Evolutionary conservation across 1,139 yeast genomes (phyloP).

Genomic region (Saccharomycopsis hybrid): DNA sequence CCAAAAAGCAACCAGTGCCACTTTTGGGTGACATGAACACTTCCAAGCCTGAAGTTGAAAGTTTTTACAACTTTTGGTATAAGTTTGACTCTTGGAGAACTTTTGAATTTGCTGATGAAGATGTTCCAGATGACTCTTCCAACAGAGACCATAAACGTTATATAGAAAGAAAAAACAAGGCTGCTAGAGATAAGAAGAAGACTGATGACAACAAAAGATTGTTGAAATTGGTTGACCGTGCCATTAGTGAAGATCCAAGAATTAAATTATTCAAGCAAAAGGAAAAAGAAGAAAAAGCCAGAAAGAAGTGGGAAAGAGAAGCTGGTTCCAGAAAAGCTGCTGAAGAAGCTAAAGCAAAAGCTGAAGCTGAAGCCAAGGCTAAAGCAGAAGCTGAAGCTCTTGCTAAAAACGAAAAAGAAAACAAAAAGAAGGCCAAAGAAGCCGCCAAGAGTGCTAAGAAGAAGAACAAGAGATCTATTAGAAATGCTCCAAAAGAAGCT

Average conservation of each 20-base stretch:
- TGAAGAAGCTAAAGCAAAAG: conserved; percentile 77
- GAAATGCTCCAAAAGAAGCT: conserved; percentile 76
- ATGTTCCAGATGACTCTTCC: conserved; percentile 98
- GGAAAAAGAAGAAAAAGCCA: conserved; percentile 92
- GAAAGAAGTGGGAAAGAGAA: conserved; percentile 95
- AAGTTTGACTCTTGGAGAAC: conserved; percentile 98
- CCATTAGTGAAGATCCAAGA: conserved; percentile 88
- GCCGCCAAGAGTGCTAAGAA: conserved; percentile 95
- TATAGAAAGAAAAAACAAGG: conserved; percentile 94
- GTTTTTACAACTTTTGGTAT: conserved; percentile 87
- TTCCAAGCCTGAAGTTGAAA: conserved; percentile 78
- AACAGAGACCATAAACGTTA: conserved; percentile 99
- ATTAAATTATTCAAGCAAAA: conserved; percentile 87
- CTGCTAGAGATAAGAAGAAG: conserved; percentile 95
- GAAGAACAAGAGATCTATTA: conserved; percentile 93
- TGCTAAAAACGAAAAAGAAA: conserved; percentile 54
- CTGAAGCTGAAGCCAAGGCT: conserved; percentile 72
- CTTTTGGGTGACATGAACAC: conserved; percentile 62
- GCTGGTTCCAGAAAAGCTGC: conserved; percentile 97
- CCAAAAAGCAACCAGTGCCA: conserved; percentile 87
- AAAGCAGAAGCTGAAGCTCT: conserved; percentile 73
- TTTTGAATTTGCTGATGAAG: conserved; percentile 97
- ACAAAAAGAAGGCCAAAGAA: conserved; percentile 87
- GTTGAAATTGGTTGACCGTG: conserved; percentile 82
- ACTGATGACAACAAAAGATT: conserved; percentile 94